Evolutionary conservation across 1,284 basidiomycete species (phyloP).

Genomic region (Ustilago cynodontis): DNA sequence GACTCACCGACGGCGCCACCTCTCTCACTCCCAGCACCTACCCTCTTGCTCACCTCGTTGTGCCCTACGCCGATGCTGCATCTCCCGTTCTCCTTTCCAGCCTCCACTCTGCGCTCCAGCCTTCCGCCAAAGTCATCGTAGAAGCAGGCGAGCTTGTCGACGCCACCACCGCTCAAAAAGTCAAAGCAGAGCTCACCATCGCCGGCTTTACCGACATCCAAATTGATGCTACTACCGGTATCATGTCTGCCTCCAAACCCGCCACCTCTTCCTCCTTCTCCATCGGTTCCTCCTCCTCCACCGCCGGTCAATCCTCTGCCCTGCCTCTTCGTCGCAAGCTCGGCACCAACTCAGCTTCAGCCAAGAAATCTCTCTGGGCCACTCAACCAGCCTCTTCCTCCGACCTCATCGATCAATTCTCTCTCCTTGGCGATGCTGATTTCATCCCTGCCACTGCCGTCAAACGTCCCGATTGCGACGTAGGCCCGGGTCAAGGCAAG

Average conservation of each 20-base stretch:
- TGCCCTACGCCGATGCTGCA: conserved; percentile 46
- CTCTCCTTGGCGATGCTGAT: conserved; percentile 59
- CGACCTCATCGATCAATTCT: conserved; percentile 58
- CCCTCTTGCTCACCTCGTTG: conserved; percentile 51
- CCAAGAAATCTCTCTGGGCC: conserved; percentile 66
- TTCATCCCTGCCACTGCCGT: conserved; percentile 52
- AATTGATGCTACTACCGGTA: conserved; percentile 18
- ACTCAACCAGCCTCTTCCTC: conserved; percentile 53
- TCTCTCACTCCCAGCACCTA: conserved; percentile 46
- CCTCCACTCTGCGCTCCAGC: conserved; percentile 45
- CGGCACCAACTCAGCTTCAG: conserved; percentile 12
- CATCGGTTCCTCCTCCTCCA: conserved; percentile 34
- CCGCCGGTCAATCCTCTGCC: conserved; percentile 30
- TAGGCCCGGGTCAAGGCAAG: conserved; percentile 53
- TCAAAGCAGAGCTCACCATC: conserved; percentile 56
- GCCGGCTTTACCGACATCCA: conserved; percentile 56
- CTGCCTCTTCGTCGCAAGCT: conserved; percentile 60
- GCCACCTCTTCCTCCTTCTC: conserved; percentile 24
- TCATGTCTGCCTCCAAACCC: conserved; percentile 28
- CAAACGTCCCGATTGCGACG: conserved; percentile 66
- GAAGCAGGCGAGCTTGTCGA: conserved; percentile 48
- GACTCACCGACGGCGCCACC: conserved; percentile 63
- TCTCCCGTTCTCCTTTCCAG: conserved; percentile 50
- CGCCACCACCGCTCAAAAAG: conserved; percentile 25
- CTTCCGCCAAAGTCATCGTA: conserved; percentile 47